Evolutionary conservation across 2,329 filamentous ascomycete genomes (phyloP).

Genomic region (Pyricularia sp.): DNA sequence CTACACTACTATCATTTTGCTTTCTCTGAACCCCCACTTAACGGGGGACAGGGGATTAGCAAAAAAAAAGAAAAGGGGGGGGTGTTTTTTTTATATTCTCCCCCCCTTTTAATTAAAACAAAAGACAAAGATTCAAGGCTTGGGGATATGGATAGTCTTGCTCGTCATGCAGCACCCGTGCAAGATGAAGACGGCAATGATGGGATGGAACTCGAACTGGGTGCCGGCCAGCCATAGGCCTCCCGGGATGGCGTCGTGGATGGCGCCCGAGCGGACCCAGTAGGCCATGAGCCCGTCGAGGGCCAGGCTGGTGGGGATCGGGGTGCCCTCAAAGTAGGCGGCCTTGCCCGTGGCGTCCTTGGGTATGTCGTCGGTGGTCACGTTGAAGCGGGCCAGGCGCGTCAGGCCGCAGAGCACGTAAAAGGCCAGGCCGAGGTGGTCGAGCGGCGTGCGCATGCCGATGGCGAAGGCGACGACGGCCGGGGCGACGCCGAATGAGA

Average conservation of each 20-base stretch:
- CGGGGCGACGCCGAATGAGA: slow-evolving; percentile 89
- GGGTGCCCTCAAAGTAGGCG: slow-evolving; percentile 91
- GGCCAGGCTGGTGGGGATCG: slow-evolving; percentile 78
- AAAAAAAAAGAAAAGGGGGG: too few species aligned
- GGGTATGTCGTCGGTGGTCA: slow-evolving; percentile 77
- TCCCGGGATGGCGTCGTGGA: slow-evolving; percentile 64
- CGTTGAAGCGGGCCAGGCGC: slow-evolving; percentile 91
- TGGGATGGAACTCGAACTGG: slow-evolving; percentile 69
- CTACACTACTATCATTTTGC: background rate
- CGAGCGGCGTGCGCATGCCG: slow-evolving; percentile 69
- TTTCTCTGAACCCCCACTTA: background rate
- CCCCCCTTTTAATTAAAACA: too few species aligned
- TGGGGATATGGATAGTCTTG: slow-evolving; percentile 88
- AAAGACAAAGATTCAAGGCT: slow-evolving; percentile 40
- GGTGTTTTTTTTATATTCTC: background rate
- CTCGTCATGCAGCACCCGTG: slow-evolving; percentile 92
- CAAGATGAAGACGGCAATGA: slow-evolving; percentile 67
- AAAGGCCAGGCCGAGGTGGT: slow-evolving; percentile 68
- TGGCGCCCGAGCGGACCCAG: slow-evolving; percentile 73
- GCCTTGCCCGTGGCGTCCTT: slow-evolving; percentile 89
- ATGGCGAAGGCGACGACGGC: slow-evolving; percentile 80
- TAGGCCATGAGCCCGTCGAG: slow-evolving; percentile 78
- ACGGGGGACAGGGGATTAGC: background rate
- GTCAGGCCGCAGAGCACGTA: slow-evolving; percentile 94
- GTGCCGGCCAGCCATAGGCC: slow-evolving; percentile 58